Evolutionary conservation across 768 basidiomycete species (phyloP).

Genomic region (Collybia sordida): DNA sequence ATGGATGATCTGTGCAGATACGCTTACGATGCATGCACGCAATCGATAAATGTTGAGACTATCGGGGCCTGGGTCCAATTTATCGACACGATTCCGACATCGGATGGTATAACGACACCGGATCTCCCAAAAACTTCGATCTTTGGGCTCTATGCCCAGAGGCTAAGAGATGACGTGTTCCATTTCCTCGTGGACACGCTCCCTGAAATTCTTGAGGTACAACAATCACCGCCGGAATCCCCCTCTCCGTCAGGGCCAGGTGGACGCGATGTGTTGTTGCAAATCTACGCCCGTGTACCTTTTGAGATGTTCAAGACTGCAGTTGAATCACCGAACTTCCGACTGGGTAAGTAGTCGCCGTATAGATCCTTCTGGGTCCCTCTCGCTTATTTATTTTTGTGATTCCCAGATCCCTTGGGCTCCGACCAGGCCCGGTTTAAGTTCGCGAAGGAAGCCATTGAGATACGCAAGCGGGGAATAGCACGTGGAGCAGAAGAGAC

Average conservation of each 20-base stretch:
- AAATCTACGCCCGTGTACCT: slow-evolving; percentile 76
- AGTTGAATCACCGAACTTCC: slow-evolving; percentile 76
- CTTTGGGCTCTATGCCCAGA: slow-evolving; percentile 77
- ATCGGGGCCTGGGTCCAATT: slow-evolving; percentile 80
- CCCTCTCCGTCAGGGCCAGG: slow-evolving; percentile 38
- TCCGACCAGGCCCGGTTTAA: slow-evolving; percentile 87
- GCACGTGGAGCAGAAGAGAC: slow-evolving; percentile 80
- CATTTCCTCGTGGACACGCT: slow-evolving; percentile 76
- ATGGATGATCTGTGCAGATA: slow-evolving; percentile 84
- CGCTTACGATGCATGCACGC: slow-evolving; percentile 75
- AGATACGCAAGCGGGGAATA: slow-evolving; percentile 76
- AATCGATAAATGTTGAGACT: slow-evolving; percentile 73
- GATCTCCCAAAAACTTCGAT: slow-evolving; percentile 53
- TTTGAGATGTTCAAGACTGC: slow-evolving; percentile 88
- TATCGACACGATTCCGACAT: slow-evolving; percentile 53
- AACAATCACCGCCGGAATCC: slow-evolving; percentile 34
- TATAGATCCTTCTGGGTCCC: not conserved
- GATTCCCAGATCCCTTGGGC: slow-evolving; percentile 39
- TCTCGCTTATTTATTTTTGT: slow-evolving; percentile 16
- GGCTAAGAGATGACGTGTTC: slow-evolving; percentile 74
- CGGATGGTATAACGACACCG: slow-evolving; percentile 54
- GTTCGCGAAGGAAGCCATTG: slow-evolving; percentile 89
- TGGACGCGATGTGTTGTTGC: slow-evolving; percentile 70
- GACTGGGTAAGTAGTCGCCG: slow-evolving; percentile 57
- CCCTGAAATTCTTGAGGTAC: slow-evolving; percentile 62